phyloP scores from a whole-genome alignment of 768 basidiomycete genomes.

The Lyophyllum decastes region DNA sequence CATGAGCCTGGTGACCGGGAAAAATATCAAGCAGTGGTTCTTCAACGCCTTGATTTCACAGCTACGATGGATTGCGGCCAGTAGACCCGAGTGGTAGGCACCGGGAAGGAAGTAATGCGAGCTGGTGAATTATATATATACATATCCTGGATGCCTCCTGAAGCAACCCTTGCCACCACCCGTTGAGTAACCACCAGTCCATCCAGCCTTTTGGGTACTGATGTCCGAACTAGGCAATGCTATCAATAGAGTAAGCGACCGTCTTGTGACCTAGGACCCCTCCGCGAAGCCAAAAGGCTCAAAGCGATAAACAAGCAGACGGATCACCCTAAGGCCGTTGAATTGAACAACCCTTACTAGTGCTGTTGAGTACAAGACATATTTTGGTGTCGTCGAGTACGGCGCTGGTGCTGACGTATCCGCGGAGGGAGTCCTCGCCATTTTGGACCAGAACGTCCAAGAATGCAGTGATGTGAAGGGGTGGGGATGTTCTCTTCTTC shows the following conservation, averaged over 20 bases:
- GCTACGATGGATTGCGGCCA: neutral
- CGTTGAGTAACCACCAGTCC: neutral
- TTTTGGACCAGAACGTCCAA: too few species aligned
- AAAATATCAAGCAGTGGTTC: neutral
- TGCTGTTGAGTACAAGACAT: too few species aligned
- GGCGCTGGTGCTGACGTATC: too few species aligned
- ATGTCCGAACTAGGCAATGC: neutral
- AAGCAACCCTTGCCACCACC: neutral
- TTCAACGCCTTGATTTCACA: neutral
- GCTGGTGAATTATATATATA: neutral
- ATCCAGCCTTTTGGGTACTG: neutral
- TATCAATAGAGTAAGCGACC: neutral
- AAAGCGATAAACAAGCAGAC: neutral
- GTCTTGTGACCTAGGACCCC: neutral
- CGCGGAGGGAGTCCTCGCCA: too few species aligned
- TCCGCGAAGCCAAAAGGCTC: neutral
- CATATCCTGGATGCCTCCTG: neutral
- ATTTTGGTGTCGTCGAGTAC: too few species aligned
- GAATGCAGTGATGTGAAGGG: neutral
- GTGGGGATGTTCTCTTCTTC: neutral
- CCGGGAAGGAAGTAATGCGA: neutral
- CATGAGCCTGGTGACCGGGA: too few species aligned
- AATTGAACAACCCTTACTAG: neutral
- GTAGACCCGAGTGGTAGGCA: neutral
- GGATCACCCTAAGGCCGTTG: neutral